A percentile compares a stretch with the other conserved stretches of the same genome.
Conservation (phyloP, 2,329 filamentous ascomycete species). For the Aspergillus aculeatinus region DNA sequence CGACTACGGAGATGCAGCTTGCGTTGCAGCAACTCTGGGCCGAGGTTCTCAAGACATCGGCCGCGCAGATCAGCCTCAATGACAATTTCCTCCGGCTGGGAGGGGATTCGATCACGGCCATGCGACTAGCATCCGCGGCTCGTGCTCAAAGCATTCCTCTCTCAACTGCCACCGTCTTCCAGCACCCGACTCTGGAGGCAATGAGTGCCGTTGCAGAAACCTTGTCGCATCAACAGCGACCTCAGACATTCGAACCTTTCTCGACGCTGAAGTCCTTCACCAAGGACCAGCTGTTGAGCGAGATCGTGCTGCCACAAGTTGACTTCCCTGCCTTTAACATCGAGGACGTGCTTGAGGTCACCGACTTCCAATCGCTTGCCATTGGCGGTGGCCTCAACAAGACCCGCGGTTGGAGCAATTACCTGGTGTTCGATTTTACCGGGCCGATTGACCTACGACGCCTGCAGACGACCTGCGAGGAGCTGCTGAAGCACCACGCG, state of each 20-base stretch:
- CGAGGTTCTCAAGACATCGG: conserved; percentile 1
- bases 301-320: conserved; percentile 12
- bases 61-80: conserved; percentile 11
- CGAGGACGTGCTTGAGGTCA: conserved; percentile 13
- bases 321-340: conserved; percentile 4
- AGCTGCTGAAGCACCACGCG: conserved; percentile 31
- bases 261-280: conserved; percentile 9
- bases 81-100: conserved; percentile 19
- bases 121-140: conserved; percentile 11
- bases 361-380: conserved; percentile 17
- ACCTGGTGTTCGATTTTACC: conserved; percentile 17
- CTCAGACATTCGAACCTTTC: conserved; percentile 11
- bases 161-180: conserved; percentile 29
- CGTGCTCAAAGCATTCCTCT: conserved; percentile 18
- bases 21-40: conserved; percentile 12
- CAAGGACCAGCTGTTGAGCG: conserved; percentile 6
- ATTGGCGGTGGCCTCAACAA: conserved; percentile 13
- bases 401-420: conserved; percentile 14
- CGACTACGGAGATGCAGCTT: conserved; percentile 5
- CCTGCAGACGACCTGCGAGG: conserved; percentile 14
- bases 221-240: conserved; percentile 7
- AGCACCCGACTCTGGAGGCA: conserved; percentile 17
- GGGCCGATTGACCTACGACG: conserved; percentile 17
- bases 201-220: conserved; percentile 10
- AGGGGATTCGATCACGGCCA: conserved; percentile 17